A percentile compares a stretch with the other conserved stretches of the same genome.
phyloP scores from a whole-genome alignment of 805 yeast genomes.

The Debaryomyces prosopidis region DNA sequence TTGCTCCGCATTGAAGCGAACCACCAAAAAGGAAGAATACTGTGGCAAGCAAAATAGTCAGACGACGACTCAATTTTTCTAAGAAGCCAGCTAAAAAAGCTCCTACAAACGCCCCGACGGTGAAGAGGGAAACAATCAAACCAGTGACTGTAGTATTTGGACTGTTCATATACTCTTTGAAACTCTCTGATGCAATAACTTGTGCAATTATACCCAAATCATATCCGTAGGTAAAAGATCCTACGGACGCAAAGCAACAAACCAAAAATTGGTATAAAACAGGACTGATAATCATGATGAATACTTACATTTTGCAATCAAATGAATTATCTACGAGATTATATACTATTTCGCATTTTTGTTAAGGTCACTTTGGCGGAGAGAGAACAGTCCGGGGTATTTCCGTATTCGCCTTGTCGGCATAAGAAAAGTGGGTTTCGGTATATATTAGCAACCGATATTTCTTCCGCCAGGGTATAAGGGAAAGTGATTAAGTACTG shows the following conservation, averaged over 20 bases:
- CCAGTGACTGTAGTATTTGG: constrained; percentile 13
- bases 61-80: constrained; percentile 40
- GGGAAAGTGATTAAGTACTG: not conserved
- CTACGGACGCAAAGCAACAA: constrained; percentile 16
- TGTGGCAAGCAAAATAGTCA: constrained; percentile 38
- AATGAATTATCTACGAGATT: too few species aligned
- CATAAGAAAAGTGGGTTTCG: too few species aligned
- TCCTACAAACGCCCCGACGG: constrained; percentile 46
- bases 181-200: constrained; percentile 25
- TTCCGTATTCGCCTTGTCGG: too few species aligned
- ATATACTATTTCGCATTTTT: too few species aligned
- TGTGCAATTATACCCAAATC: constrained; percentile 30
- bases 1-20: constrained; percentile 38
- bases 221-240: constrained; percentile 25
- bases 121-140: constrained; percentile 21
- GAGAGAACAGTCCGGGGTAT: not conserved
- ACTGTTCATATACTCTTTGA: constrained; percentile 8
- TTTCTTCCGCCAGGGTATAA: not conserved
- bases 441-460: not conserved
- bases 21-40: constrained; percentile 38
- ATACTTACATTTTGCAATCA: too few species aligned
- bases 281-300: constrained; percentile 12
- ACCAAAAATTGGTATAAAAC: constrained; percentile 15
- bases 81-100: constrained; percentile 36
- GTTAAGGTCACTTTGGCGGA: too few species aligned